Evolutionary conservation across 2,329 filamentous ascomycete genomes (phyloP).

Genomic region (Colletotrichum sp.): DNA sequence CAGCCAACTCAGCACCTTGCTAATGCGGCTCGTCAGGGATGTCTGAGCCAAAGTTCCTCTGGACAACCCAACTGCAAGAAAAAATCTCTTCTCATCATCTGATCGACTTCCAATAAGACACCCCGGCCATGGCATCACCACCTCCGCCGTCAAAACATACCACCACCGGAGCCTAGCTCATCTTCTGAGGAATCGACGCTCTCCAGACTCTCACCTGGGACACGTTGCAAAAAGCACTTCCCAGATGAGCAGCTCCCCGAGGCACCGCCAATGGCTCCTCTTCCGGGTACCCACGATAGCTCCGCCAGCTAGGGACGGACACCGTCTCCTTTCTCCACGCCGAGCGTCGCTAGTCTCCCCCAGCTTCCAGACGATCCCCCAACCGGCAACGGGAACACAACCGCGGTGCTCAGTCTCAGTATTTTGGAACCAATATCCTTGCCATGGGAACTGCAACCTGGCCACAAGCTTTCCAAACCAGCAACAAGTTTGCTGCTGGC

Average conservation of each 20-base stretch:
- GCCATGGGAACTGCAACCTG: not conserved
- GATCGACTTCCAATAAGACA: conserved; percentile 12
- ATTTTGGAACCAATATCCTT: not conserved
- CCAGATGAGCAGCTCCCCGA: not conserved
- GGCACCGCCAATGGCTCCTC: not conserved
- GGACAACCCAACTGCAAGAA: not conserved
- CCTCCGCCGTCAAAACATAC: not conserved
- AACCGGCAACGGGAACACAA: not conserved
- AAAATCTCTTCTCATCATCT: conserved; percentile 1
- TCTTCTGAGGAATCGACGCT: not conserved
- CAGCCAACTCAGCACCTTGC: not conserved
- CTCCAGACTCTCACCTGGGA: not conserved
- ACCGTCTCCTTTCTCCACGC: conserved; percentile 8
- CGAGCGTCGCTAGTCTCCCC: not conserved
- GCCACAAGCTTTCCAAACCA: not conserved
- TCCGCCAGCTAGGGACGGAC: not conserved
- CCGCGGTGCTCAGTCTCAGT: not conserved
- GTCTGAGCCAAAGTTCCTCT: not conserved
- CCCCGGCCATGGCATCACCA: not conserved
- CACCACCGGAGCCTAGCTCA: not conserved
- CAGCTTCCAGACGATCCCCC: not conserved
- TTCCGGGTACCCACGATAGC: not conserved
- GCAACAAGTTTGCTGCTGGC: not conserved
- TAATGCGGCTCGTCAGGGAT: not conserved
- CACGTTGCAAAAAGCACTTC: not conserved